Conservation (phyloP, 176 grass and related monocot species). For the Bromus sterilis region DNA sequence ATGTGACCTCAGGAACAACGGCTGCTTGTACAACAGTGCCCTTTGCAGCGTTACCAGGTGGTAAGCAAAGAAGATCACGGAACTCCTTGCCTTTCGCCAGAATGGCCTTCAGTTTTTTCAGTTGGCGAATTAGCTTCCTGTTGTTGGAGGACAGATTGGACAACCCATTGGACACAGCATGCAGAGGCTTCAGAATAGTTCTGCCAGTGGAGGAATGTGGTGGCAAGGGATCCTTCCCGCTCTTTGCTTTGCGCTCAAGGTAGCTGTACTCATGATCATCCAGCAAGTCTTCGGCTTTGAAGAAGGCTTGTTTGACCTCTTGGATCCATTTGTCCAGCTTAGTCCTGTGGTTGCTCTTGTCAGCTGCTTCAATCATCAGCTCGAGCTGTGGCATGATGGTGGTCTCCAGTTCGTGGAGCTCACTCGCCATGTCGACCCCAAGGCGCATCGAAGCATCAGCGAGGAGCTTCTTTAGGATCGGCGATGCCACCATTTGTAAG, state of each 20-base stretch:
- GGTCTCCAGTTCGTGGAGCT: conserved; percentile 6
- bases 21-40: too few species aligned
- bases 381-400: not conserved
- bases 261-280: conserved; percentile 1
- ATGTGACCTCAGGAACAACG: not conserved
- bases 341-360: not conserved
- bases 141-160: not conserved
- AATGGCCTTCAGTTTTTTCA: not conserved
- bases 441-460: not conserved
- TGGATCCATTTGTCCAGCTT: not conserved
- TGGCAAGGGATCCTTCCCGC: not conserved
- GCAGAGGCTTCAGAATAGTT: not conserved
- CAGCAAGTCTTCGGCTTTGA: not conserved
- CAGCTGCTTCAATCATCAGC: not conserved
- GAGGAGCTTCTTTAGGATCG: not conserved
- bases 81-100: not conserved
- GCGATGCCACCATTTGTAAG: not conserved
- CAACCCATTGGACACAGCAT: fast-evolving
- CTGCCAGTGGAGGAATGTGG: not conserved
- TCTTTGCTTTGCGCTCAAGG: not conserved
- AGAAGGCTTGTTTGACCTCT: conserved; percentile 4
- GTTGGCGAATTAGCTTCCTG: not conserved
- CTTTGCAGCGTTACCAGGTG: too few species aligned
- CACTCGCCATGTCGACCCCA: not conserved
- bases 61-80: not conserved